Evolutionary conservation across 1,139 yeast species (phyloP), one percentile per base, ranked within the genome.

Genomic region (Suhomyces terraborum): DNA sequence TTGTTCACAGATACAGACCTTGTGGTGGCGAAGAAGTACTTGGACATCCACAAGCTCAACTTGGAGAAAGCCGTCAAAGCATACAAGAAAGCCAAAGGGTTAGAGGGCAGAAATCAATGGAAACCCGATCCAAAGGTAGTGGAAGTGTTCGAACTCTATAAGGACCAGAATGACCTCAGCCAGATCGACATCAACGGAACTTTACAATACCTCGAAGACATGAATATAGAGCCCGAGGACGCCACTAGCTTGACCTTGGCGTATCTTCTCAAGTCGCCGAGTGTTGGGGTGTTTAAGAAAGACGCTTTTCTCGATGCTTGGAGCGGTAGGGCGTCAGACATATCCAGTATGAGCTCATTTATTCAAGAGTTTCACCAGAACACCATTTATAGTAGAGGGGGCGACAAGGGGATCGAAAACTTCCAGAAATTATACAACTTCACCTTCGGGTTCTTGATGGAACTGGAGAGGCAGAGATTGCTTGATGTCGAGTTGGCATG

Each of bases 171-270:
- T 2, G 53, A 59, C 17, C 47, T 49, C 2, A 52, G 51, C 7
- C 49, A 77, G 40, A 73, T 71, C 24, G 93, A 82, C 25, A 73
- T 85, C 20, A 93, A 88, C 44, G 97, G 96, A 0, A 84, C 96
- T 0, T 63, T 91, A 16, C 53, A 58, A 32, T 86, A 83, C 52
- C 67, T 88, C 31, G 73, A 69, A 8, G 96, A 84, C 53, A 63
- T 91, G 38, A 79, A 77, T 0, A 70, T 84, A 33, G 81, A 80
- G 13, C 83, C 91, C 0, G 97, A 91, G 51, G 91, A 91, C 55
- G 69, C 79, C 7, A 74, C 54, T 29, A 83, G 89, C 4, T 67
- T 91, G 42, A 80, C 87, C 1, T 62, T 91, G 13, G 89, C 95
- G 1, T 80, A 77, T 54, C 72, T 84, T 42, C 68, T 89, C 35